Evolutionary conservation across 2,329 filamentous ascomycete species (phyloP).

Genomic region (Dichotomopilus funicola): DNA sequence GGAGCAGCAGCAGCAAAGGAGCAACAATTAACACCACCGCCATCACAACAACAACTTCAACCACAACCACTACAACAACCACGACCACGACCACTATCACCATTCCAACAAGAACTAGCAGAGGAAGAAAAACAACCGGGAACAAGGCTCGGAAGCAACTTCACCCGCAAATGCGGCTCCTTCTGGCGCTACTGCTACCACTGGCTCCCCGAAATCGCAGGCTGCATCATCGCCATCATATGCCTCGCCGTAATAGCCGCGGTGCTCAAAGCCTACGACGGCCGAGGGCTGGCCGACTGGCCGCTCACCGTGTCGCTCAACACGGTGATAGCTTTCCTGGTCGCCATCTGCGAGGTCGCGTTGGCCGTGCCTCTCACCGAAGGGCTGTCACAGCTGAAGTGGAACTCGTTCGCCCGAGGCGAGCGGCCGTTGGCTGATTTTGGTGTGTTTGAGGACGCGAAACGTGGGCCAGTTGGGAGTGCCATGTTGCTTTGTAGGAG

Average conservation of each 20-base stretch:
- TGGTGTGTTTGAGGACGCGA: conserved; percentile 26
- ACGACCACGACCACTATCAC: too few species aligned
- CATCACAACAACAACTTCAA: too few species aligned
- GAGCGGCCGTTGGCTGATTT: conserved; percentile 25
- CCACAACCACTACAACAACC: too few species aligned
- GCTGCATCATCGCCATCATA: conserved; percentile 18
- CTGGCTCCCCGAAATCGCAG: conserved; percentile 23
- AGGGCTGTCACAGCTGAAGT: conserved; percentile 29
- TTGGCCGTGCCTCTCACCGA: conserved; percentile 24
- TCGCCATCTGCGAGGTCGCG: conserved; percentile 23
- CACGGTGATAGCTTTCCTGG: conserved; percentile 26
- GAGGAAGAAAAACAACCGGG: too few species aligned
- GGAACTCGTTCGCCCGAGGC: conserved; percentile 28
- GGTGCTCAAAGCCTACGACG: conserved; percentile 19
- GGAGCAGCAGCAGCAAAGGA: too few species aligned
- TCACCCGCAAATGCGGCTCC: neutral
- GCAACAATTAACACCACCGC: too few species aligned
- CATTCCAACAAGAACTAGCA: too few species aligned
- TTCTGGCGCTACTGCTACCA: conserved; percentile 1
- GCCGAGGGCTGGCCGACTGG: conserved; percentile 18
- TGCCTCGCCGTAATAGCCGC: conserved; percentile 18
- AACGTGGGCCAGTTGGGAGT: conserved; percentile 20
- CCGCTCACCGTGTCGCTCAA: conserved; percentile 25
- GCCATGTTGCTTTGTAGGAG: conserved; percentile 20
- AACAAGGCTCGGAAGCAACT: too few species aligned